Percentiles rank a stretch among this genome's conserved stretches.
phyloP scores from a whole-genome alignment of 148 eudicot species.

The Camellia japonica region DNA sequence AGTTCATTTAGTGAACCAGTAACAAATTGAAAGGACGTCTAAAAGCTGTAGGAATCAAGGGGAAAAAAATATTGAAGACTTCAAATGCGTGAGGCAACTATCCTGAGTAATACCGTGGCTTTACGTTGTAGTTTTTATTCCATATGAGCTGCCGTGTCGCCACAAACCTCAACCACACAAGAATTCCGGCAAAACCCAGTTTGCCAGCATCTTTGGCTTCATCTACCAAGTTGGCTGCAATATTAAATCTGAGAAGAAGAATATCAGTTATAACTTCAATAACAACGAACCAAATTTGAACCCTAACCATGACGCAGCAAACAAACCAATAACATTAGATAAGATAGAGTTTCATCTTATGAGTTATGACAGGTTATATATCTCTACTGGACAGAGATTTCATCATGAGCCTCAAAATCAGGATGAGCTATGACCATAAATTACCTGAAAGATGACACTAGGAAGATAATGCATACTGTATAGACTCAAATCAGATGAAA shows the following conservation, averaged over 20 bases:
- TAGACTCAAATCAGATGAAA: background rate
- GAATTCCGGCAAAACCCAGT: slow-evolving; percentile 87
- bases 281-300: background rate
- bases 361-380: background rate
- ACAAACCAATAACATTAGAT: background rate
- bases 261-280: background rate
- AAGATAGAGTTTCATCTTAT: background rate
- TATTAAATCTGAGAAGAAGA: slow-evolving; percentile 69
- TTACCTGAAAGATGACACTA: no score
- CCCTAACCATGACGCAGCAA: background rate
- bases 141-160: slow-evolving; percentile 96
- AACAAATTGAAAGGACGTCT: slow-evolving; percentile 2
- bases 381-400: background rate
- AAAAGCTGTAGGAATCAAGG: background rate
- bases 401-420: background rate
- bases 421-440: no score
- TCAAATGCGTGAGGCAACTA: background rate
- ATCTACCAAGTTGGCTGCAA: slow-evolving; percentile 84
- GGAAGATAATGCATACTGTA: background rate
- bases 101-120: slow-evolving; percentile 67
- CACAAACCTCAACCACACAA: slow-evolving; percentile 99
- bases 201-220: slow-evolving; percentile 79
- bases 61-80: background rate
- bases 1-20: background rate
- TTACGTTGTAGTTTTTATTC: slow-evolving; percentile 97